A percentile compares a stretch with the other conserved stretches of the same genome.
Evolutionary conservation across 208 protist species (phyloP).

Genomic region (Vickermania ingenoplastis): DNA sequence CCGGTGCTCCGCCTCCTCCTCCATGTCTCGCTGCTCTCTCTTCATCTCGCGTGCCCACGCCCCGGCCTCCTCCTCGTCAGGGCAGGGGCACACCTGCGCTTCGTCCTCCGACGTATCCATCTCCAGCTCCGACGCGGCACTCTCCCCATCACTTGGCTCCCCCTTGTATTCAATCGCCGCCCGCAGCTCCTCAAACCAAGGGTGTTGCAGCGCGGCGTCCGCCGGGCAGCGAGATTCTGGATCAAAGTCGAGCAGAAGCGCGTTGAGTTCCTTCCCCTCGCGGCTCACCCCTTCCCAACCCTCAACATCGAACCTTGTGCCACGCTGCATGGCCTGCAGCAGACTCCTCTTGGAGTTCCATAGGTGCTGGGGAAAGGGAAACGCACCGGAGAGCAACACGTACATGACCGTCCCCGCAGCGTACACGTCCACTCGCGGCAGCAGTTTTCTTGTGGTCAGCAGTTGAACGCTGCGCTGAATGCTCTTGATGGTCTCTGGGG

Average conservation of each 20-base stretch:
- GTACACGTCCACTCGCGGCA: slow-evolving; percentile 70
- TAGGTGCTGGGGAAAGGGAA: slow-evolving; percentile 65
- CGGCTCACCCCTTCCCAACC: slow-evolving; percentile 44
- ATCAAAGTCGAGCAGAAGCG: slow-evolving; percentile 39
- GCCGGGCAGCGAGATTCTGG: slow-evolving; percentile 35
- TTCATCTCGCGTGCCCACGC: neutral
- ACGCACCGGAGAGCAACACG: slow-evolving; percentile 62
- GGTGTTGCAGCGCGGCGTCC: slow-evolving; percentile 38
- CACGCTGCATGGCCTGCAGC: slow-evolving; percentile 54
- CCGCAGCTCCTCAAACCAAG: slow-evolving; percentile 32
- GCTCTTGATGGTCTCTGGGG: slow-evolving; percentile 73
- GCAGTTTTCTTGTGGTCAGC: slow-evolving; percentile 46
- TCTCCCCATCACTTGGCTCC: too few relatives aligned
- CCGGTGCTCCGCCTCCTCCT: neutral
- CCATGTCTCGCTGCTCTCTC: neutral
- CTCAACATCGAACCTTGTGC: slow-evolving; percentile 40
- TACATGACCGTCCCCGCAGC: slow-evolving; percentile 72
- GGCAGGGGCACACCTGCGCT: neutral
- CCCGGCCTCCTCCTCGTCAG: neutral
- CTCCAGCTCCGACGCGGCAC: too few relatives aligned
- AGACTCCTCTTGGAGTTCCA: slow-evolving; percentile 58
- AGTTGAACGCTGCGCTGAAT: slow-evolving; percentile 40
- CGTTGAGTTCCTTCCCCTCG: slow-evolving; percentile 42
- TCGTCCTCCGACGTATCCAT: too few relatives aligned
- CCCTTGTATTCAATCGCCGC: too few relatives aligned